Evolutionary conservation across 768 basidiomycete genomes (phyloP).

Genomic region (Royoungia palumana): DNA sequence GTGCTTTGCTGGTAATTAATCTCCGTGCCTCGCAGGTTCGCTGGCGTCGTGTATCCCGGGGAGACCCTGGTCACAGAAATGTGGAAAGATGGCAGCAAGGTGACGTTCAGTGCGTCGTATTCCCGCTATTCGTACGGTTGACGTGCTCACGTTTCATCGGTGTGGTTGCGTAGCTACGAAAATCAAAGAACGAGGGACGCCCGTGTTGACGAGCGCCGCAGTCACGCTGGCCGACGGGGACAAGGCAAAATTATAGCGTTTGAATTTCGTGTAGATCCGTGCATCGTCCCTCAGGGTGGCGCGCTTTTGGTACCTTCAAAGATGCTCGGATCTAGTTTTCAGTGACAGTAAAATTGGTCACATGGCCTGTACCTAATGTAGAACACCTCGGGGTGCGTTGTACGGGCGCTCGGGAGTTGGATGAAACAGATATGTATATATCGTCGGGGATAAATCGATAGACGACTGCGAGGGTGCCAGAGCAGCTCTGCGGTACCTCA

Average conservation of each 20-base stretch:
- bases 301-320: too few relatives aligned
- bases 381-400: too few relatives aligned
- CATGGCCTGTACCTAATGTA: too few relatives aligned
- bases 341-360: too few relatives aligned
- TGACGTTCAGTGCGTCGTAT: conserved; percentile 80
- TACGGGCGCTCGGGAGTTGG: too few relatives aligned
- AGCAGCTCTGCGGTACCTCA: too few relatives aligned
- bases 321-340: too few relatives aligned
- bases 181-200: conserved; percentile 77
- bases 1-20: background rate
- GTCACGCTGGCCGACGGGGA: conserved; percentile 59
- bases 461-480: too few relatives aligned
- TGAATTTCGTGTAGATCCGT: too few relatives aligned
- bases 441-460: too few relatives aligned
- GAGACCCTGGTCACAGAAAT: conserved; percentile 95
- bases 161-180: conserved; percentile 56
- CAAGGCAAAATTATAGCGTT: conserved; percentile 58
- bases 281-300: too few relatives aligned
- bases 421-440: too few relatives aligned
- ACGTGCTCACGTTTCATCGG: background rate
- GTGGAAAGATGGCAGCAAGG: conserved; percentile 94
- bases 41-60: conserved; percentile 90
- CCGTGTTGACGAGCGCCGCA: conserved; percentile 76
- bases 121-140: background rate
- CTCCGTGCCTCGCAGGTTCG: conserved; percentile 50